Evolutionary conservation across 306 rosid species (phyloP).

Genomic region (Fragaria vesca): DNA sequence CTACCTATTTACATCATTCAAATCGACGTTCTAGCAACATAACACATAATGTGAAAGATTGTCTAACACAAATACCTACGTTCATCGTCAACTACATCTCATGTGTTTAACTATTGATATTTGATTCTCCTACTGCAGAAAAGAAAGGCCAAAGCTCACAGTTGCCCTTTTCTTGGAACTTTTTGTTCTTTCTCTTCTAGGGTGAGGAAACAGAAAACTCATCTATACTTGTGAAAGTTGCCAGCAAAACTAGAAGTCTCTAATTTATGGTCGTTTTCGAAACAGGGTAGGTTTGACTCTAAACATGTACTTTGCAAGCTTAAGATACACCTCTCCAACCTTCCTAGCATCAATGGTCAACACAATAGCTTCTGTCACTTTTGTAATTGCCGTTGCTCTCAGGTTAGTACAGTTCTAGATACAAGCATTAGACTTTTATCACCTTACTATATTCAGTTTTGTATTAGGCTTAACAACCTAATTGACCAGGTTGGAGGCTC

Average conservation of each 20-base stretch:
- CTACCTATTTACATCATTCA: too few species aligned
- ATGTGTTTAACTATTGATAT: background rate
- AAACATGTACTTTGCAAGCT: constrained; percentile 77
- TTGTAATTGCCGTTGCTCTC: constrained; percentile 61
- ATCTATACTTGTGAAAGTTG: constrained; percentile 1
- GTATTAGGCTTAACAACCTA: background rate
- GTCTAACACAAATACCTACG: background rate
- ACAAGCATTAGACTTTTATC: background rate
- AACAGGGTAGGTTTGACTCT: constrained; percentile 60
- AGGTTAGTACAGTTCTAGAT: constrained; percentile 37
- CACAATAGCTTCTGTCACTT: constrained; percentile 70
- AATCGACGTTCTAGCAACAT: background rate
- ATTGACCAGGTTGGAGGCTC: constrained; percentile 48
- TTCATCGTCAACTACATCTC: background rate
- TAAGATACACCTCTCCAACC: constrained; percentile 75
- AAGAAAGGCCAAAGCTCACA: constrained; percentile 64
- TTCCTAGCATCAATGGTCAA: constrained; percentile 66
- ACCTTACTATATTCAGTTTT: background rate
- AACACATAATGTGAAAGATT: background rate
- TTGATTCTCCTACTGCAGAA: constrained; percentile 37
- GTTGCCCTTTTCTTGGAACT: constrained; percentile 55
- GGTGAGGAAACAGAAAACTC: constrained; percentile 42
- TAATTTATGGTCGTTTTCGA: constrained; percentile 1
- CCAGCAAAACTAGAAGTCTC: background rate
- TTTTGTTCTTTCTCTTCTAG: constrained; percentile 72